Evolutionary conservation across 768 basidiomycete genomes (phyloP), one percentile per base, ranked within the genome.

Genomic region (Boletus barrowsii): DNA sequence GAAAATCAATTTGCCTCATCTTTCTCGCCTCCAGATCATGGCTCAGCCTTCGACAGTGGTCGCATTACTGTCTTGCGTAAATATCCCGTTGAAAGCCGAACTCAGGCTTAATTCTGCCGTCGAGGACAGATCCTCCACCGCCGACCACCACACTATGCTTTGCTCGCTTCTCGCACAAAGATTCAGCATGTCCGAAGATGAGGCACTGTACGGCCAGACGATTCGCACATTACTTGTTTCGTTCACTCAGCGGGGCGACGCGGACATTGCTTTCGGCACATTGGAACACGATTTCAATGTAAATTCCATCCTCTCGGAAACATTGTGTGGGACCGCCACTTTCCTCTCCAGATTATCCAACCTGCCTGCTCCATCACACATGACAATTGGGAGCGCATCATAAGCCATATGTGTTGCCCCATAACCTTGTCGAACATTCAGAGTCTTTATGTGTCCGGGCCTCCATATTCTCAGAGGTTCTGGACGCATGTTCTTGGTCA

Each of bases 11-110:
- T 36, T 62, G 26, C 46, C 55, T 4, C 40, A 9, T 20, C 61
- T 62, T 18, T 48, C 48, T 26, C 49, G 55, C 20, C 29, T 61
- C 11, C 29, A 3, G 4, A 13, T 62, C 43, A 17, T 15, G 4
- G 56, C 47, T 26, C 45, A 48, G 17, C 32, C 40, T 11, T 51
- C 53, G 22, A 45, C 51, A 11, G 46, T 58, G 11, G 10, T 51
- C 26, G 39, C 32, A 1, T 22, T 62, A 3, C 35, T 62, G 13
- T 55, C 59, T 13, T 36, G 30, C 30, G 10, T 58, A 10, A 24
- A 46, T 15, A 22, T 62, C 3, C 53, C 56, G 6, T 15, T 13
- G 18, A 15, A 37, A 42, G 20, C 48, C 2, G 20, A 42, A 24
- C 15, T 54, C 30, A 49, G 20, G n/a, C 4, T 54, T 1, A 35